Base-by-base conservation (phyloP, 306 rosid genomes). In the Pyrus betulifolia region DNA sequence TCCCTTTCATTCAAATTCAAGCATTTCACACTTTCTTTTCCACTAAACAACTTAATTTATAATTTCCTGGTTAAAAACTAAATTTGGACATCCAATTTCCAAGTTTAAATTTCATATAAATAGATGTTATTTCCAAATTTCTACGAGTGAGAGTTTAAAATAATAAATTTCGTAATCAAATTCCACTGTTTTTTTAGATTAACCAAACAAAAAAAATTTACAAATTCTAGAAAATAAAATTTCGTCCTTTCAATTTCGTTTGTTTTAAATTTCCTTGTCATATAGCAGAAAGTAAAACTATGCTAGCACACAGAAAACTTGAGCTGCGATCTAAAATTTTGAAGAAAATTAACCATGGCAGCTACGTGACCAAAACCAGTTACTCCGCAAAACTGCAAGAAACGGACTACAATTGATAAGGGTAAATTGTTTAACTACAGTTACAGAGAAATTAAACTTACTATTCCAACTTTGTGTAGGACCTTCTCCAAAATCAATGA, bases 391-490 rank as follows among this genome's bases (percentile, higher is more conserved):
- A n/a, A n/a, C n/a, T n/a, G n/a, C n/a, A n/a, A n/a, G n/a, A 8
- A 27, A 78, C 27, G 18, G 25, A 69, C 11, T 4, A 51, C 44
- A 25, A 25, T n/a, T 19, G 51, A 21, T 73, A 72, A 59, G 23
- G 49, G 4, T 64, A 31, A 23, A 61, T 30, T 63, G 45, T n/a
- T 66, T 5, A n/a, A 44, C 14, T 15, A 23, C 25, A 70, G 59
- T 4, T 25, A 42, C 12, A 67, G 51, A 73, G 35, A 69, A 44
- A 49, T 15, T 49, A 49, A 49, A 63, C 78, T 22, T 77, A 94
- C 99, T 82, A 76, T 79, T 88, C 98, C 99, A 30, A 84, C 71
- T 90, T 67, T 91, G 80, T 95, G 97, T 65, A 95, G 89, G 73
- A 86, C 33, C 81, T 84, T 95, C 84, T 95, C 98, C 78, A 96